These are phyloP conservation scores for Xylariaceae sp. DNA, from an alignment of 2,329 filamentous ascomycete species.

Conservation along the genomic window DNA sequence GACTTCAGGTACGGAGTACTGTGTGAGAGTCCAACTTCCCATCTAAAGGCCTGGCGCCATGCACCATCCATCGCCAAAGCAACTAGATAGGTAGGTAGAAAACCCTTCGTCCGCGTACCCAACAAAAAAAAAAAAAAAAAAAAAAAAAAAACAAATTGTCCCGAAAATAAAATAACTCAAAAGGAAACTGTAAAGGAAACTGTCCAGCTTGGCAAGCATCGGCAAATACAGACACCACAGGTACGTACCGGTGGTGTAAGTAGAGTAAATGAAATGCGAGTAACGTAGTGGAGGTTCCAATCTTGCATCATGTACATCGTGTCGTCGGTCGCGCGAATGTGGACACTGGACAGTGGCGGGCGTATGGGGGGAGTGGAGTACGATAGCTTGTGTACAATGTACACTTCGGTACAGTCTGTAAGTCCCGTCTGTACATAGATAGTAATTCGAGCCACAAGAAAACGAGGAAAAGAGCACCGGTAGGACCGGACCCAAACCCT, in stretches of 20 bases:
- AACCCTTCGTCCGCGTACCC: neutral
- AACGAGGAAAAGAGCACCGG: neutral
- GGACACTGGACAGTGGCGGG: neutral
- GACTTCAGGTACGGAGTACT: too few relatives aligned
- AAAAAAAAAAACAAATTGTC: neutral
- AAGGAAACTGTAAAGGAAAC: too few relatives aligned
- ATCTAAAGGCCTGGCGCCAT: too few relatives aligned
- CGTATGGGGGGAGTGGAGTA: neutral
- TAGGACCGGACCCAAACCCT: neutral
- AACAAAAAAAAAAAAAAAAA: neutral
- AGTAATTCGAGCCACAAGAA: neutral
- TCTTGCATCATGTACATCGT: neutral
- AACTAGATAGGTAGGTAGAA: too few relatives aligned
- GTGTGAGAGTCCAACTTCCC: too few relatives aligned
- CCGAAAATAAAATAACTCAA: too few relatives aligned
- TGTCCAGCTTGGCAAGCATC: too few relatives aligned
- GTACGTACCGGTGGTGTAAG: too few relatives aligned
- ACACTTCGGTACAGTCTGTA: neutral
- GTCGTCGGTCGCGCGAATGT: neutral
- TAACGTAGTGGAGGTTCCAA: too few relatives aligned
- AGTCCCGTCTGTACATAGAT: neutral
- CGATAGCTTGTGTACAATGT: neutral
- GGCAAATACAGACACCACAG: too few relatives aligned
- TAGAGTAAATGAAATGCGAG: too few relatives aligned
- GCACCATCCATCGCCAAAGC: too few relatives aligned